Conservation (phyloP, 2,329 filamentous ascomycete genomes). For the Venturiaceae sp. region DNA sequence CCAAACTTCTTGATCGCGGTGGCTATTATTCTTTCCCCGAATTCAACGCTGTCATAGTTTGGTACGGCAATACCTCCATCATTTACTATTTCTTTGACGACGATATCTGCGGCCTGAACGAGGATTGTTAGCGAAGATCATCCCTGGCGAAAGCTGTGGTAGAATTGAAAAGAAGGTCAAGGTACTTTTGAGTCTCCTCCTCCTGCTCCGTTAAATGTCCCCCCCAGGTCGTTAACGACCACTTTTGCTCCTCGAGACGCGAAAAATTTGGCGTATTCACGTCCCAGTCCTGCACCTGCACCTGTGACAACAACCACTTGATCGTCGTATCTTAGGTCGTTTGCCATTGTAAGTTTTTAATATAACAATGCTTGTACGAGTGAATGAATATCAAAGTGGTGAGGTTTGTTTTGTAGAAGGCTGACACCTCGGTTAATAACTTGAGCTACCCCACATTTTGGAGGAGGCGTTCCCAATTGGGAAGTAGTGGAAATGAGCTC, state of each 20-base stretch:
- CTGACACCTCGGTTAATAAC: neutral
- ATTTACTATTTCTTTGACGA: constrained; percentile 73
- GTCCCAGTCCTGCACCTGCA: constrained; percentile 72
- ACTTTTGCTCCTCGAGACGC: constrained; percentile 84
- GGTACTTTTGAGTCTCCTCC: neutral
- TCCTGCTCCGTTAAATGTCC: constrained; percentile 68
- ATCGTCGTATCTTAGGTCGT: constrained; percentile 65
- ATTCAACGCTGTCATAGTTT: constrained; percentile 91
- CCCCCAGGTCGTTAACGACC: constrained; percentile 93
- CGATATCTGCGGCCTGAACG: constrained; percentile 66
- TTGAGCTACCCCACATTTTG: neutral
- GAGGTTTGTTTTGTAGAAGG: neutral
- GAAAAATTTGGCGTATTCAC: constrained; percentile 80
- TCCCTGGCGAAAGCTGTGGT: neutral
- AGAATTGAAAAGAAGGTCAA: neutral
- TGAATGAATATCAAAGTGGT: no score
- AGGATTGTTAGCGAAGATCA: constrained; percentile 1
- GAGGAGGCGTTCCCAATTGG: neutral
- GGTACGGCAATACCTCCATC: constrained; percentile 91
- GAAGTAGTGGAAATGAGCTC: no score
- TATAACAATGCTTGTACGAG: no score
- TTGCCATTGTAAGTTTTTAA: neutral
- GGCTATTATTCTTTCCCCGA: constrained; percentile 89
- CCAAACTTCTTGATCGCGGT: constrained; percentile 73
- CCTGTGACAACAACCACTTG: constrained; percentile 84